Evolutionary conservation across 495 filamentous ascomycete genomes (phyloP).

Genomic region (Mytilinidion resinicola): DNA sequence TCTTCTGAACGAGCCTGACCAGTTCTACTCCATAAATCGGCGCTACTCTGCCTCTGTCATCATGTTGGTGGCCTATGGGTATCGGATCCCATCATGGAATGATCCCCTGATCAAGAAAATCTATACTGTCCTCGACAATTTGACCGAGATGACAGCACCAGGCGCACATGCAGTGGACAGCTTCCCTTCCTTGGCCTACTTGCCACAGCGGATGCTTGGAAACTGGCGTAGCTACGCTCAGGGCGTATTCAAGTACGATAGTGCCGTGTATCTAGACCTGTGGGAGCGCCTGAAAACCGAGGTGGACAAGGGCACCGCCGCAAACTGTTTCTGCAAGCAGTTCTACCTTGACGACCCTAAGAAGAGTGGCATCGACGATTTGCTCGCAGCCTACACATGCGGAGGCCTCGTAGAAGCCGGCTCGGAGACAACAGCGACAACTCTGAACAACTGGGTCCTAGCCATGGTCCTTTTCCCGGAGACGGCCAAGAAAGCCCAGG

Average conservation of each 20-base stretch:
- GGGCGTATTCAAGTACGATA: constrained; percentile 22
- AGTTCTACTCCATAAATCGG: constrained; percentile 27
- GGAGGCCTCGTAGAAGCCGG: constrained; percentile 34
- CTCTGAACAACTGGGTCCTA: constrained; percentile 29
- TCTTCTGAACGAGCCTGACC: constrained; percentile 25
- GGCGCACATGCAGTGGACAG: constrained; percentile 24
- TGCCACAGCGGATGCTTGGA: constrained; percentile 24
- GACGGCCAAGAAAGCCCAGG: constrained; percentile 25
- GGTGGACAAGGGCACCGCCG: constrained; percentile 18
- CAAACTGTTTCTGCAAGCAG: constrained; percentile 22
- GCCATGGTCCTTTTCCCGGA: constrained; percentile 25
- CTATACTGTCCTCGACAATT: constrained; percentile 22
- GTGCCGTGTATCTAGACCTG: constrained; percentile 18
- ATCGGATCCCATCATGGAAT: constrained; percentile 23
- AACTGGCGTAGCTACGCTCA: constrained; percentile 24
- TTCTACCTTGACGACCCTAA: constrained; percentile 28
- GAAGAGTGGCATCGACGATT: constrained; percentile 27
- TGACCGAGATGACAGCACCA: constrained; percentile 27
- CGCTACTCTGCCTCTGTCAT: constrained; percentile 31
- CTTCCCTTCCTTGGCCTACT: constrained; percentile 18
- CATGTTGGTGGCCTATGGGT: constrained; percentile 29
- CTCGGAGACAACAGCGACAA: constrained; percentile 31
- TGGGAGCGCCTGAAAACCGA: constrained; percentile 24
- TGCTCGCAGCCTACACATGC: constrained; percentile 25
- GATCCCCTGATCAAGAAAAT: constrained; percentile 27